Percentiles rank a stretch among this genome's conserved stretches.
These are phyloP conservation scores for Capillidium heterosporum DNA, from an alignment of 371 early-diverging fungal genomes.

Conservation along the genomic window DNA sequence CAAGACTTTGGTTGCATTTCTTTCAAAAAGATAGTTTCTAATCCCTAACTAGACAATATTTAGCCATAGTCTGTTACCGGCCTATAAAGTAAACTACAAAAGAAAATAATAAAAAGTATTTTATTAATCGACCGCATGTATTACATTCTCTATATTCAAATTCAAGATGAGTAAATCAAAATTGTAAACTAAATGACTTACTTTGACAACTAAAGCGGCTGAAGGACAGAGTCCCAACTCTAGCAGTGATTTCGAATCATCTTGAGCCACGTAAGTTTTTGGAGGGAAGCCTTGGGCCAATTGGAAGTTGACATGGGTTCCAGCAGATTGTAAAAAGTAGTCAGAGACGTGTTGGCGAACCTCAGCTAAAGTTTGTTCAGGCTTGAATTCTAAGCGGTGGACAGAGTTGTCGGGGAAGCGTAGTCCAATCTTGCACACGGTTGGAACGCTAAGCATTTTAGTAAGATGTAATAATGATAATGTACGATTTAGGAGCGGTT, in stretches of 20 bases:
- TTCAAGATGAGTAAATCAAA: no score
- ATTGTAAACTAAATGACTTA: no score
- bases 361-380: background rate
- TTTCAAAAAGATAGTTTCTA: no score
- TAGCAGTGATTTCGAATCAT: background rate
- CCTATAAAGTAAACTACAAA: no score
- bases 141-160: no score
- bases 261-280: background rate
- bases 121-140: no score
- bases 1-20: no score
- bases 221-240: conserved; percentile 5
- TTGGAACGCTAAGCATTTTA: background rate
- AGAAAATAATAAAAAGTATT: no score
- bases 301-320: background rate
- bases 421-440: background rate
- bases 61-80: no score
- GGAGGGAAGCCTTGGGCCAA: background rate
- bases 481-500: background rate
- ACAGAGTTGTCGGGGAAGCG: background rate
- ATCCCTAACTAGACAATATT: no score
- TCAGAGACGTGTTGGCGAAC: background rate
- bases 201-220: background rate
- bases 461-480: background rate
- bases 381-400: background rate
- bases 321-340: background rate